Evolutionary conservation across 148 eudicot species (phyloP), one percentile per base, ranked within the genome.

Genomic region (Silene uniflora): DNA sequence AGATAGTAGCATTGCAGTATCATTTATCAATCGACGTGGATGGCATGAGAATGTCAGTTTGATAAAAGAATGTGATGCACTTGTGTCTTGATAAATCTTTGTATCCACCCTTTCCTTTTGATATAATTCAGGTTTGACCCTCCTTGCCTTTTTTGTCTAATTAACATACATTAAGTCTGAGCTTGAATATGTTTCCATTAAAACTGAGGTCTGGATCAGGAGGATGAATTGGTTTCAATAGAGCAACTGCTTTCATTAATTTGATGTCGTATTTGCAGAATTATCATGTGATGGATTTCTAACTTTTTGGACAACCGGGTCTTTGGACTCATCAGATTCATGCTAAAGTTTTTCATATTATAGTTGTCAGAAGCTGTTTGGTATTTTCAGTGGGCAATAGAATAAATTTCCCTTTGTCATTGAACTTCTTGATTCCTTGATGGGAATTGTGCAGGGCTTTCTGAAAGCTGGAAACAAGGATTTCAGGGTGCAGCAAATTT

Each of bases 391-490:
- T 21, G 65, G 58, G 76, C 25, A 62, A 79, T 63, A 32, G 12
- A 77, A 69, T 63, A 69, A 44, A 18, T 52, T 22, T 32, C 46
- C 23, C 64, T 44, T 23, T 29, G 23, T 72, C 66, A 32, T 55
- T 27, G 56, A 42, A 75, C 21, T 71, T 54, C 66, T 39, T 81
- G 65, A 83, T 79, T 68, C 22, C 72, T 78, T 75, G 74, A 80
- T 76, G 77, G 84, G 56, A 89, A 86, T 62, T 83, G 73, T 71
- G 35, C 82, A 70, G 86, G 82, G 78, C 85, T 81, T 61, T 72
- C 85, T 73, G 80, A 86, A 58, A 62, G 76, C 84, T 79, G 87
- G 88, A 87, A 83, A 79, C 88, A 83, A 67, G 83, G 88, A 83
- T 83, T 78, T 63, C 81, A 76, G 75, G 79, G 84, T 75, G 72